Percentiles rank a stretch among this genome's conserved stretches.
These are phyloP conservation scores for Mucor irregularis DNA, from an alignment of 371 early-diverging fungal species.

Conservation along the genomic window DNA sequence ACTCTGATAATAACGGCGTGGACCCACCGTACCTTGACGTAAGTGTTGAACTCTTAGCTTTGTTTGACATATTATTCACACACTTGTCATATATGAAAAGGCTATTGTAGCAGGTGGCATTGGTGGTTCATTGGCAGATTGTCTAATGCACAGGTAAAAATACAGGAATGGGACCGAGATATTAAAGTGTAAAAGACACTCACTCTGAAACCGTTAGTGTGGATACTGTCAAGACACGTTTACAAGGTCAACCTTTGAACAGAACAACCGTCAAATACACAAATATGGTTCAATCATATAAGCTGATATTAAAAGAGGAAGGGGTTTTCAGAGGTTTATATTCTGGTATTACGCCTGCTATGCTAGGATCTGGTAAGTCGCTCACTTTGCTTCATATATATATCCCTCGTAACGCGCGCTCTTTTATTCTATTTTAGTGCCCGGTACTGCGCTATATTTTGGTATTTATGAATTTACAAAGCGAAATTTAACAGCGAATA, in stretches of 20 bases:
- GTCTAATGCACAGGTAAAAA: slow-evolving; percentile 69
- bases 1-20: slow-evolving; percentile 20
- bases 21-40: slow-evolving; percentile 53
- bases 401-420: neutral
- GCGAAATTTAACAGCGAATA: slow-evolving; percentile 55
- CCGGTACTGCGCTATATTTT: slow-evolving; percentile 73
- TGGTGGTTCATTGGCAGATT: slow-evolving; percentile 72
- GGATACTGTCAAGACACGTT: slow-evolving; percentile 80
- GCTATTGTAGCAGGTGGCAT: slow-evolving; percentile 68
- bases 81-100: slow-evolving; percentile 27
- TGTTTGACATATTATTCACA: neutral
- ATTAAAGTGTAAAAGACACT: neutral
- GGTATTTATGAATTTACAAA: slow-evolving; percentile 74
- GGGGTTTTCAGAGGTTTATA: slow-evolving; percentile 69
- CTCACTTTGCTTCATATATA: no score
- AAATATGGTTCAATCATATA: slow-evolving; percentile 68
- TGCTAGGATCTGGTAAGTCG: slow-evolving; percentile 68
- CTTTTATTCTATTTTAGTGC: slow-evolving; percentile 48
- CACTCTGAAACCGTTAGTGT: slow-evolving; percentile 39
- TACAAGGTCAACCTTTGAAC: slow-evolving; percentile 65
- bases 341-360: slow-evolving; percentile 73
- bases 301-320: slow-evolving; percentile 66
- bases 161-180: neutral
- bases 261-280: slow-evolving; percentile 54
- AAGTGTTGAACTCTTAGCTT: slow-evolving; percentile 10